A percentile compares a stretch with the other conserved stretches of the same genome.
phyloP scores from a whole-genome alignment of 768 basidiomycete genomes.

The Cystobasidium tubakii region DNA sequence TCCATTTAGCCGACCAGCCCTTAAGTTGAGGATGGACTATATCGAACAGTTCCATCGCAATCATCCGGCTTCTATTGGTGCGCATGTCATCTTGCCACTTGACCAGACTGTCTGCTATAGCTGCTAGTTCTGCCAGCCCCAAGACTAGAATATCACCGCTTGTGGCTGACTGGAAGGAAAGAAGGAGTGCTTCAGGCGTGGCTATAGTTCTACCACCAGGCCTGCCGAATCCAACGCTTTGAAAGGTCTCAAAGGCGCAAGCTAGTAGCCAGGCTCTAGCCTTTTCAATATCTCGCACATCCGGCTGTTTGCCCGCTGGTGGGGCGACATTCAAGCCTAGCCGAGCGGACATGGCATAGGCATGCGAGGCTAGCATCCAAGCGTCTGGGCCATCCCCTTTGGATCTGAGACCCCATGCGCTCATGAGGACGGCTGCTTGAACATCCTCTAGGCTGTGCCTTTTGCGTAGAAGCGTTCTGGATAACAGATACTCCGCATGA shows the following conservation, averaged over 20 bases:
- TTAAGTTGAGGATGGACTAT: background rate
- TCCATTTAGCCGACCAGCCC: slow-evolving; percentile 6
- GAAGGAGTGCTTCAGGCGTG: background rate
- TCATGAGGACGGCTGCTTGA: slow-evolving; percentile 1
- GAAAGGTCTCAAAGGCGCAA: slow-evolving; percentile 3
- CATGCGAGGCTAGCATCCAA: slow-evolving; percentile 10
- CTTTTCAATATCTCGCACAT: background rate
- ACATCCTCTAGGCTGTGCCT: background rate
- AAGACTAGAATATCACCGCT: slow-evolving; percentile 10
- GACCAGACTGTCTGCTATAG: background rate
- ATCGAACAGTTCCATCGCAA: slow-evolving; percentile 4
- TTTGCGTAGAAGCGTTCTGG: background rate
- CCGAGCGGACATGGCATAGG: slow-evolving; percentile 6
- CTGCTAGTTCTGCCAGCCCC: background rate
- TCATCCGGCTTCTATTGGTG: background rate
- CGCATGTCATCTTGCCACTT: slow-evolving; percentile 17
- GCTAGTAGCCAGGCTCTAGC: slow-evolving; percentile 3
- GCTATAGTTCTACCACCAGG: slow-evolving; percentile 2
- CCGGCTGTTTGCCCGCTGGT: background rate
- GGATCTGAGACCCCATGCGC: background rate
- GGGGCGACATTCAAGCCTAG: slow-evolving; percentile 6
- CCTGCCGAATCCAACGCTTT: slow-evolving; percentile 8
- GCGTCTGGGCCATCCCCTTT: slow-evolving; percentile 1
- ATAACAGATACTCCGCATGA: background rate
- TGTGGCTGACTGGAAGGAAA: background rate